A percentile compares a stretch with the other conserved stretches of the same genome.
phyloP scores from a whole-genome alignment of 768 basidiomycete genomes.

The Flagelloscypha sp. region DNA sequence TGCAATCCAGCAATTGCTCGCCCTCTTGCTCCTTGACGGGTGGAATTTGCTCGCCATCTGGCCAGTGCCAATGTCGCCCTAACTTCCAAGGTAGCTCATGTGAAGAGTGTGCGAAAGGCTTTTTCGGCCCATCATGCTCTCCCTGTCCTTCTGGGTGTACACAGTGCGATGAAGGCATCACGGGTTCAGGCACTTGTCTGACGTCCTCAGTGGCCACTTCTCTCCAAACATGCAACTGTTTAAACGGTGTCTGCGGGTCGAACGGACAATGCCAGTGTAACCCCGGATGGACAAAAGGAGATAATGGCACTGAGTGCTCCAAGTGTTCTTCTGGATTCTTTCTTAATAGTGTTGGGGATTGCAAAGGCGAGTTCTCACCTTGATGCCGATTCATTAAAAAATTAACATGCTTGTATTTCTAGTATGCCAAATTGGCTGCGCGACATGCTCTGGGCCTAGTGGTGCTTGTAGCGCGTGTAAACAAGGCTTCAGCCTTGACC shows the following conservation, averaged over 20 bases:
- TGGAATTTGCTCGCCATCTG: slow-evolving; percentile 60
- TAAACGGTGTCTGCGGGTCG: slow-evolving; percentile 68
- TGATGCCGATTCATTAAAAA: slow-evolving; percentile 1
- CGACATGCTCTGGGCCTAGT: slow-evolving; percentile 54
- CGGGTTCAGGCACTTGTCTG: slow-evolving; percentile 70
- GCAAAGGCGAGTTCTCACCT: slow-evolving; percentile 43
- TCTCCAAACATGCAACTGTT: slow-evolving; percentile 68
- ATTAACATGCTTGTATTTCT: background rate
- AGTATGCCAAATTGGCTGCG: slow-evolving; percentile 73
- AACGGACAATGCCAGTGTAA: slow-evolving; percentile 71
- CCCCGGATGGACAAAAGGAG: slow-evolving; percentile 62
- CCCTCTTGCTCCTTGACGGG: slow-evolving; percentile 69
- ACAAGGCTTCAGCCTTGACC: slow-evolving; percentile 57
- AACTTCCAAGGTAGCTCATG: slow-evolving; percentile 77
- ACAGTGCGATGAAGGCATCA: slow-evolving; percentile 71
- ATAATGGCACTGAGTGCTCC: slow-evolving; percentile 71
- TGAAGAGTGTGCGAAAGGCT: slow-evolving; percentile 65
- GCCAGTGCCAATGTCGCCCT: slow-evolving; percentile 61
- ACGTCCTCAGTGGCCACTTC: slow-evolving; percentile 37
- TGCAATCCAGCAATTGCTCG: slow-evolving; percentile 69
- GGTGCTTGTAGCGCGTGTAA: slow-evolving; percentile 71
- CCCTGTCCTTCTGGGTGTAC: slow-evolving; percentile 63
- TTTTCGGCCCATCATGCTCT: slow-evolving; percentile 68
- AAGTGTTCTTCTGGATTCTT: slow-evolving; percentile 73
- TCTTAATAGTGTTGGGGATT: slow-evolving; percentile 58